Conservation (phyloP, 441 rosid genomes). For the Euphorbia celastroides region DNA sequence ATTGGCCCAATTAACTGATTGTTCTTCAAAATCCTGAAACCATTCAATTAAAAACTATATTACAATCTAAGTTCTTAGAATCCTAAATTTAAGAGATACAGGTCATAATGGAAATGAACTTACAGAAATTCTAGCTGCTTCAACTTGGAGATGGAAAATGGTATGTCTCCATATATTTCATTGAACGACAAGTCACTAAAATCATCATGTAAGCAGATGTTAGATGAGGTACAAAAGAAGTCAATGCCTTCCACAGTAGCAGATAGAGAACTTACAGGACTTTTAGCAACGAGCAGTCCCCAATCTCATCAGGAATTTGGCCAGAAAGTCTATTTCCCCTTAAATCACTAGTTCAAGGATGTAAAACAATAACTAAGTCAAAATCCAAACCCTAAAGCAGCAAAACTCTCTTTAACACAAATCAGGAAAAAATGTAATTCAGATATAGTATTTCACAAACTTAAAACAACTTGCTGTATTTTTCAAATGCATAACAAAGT, state of each 20-base stretch:
- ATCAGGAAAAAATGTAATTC: background rate
- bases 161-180: constrained; percentile 81
- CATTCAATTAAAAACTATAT: background rate
- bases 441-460: background rate
- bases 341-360: constrained; percentile 47
- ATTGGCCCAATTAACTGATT: constrained; percentile 83
- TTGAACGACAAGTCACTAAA: constrained; percentile 79
- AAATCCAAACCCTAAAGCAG: background rate
- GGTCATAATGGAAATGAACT: constrained; percentile 24
- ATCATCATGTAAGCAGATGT: constrained; percentile 19
- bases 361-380: constrained; percentile 13
- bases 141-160: constrained; percentile 82
- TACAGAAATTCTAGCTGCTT: constrained; percentile 74
- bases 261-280: constrained; percentile 50
- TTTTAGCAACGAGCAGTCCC: constrained; percentile 69
- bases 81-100: background rate
- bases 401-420: background rate
- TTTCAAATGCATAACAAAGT: too few relatives aligned
- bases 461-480: background rate
- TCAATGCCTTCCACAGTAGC: background rate
- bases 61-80: background rate
- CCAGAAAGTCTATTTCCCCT: constrained; percentile 71
- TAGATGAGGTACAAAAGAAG: background rate
- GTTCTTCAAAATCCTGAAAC: constrained; percentile 62
- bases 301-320: constrained; percentile 95